Conservation (phyloP, 768 basidiomycete genomes). For the Leccinum variicolor region DNA sequence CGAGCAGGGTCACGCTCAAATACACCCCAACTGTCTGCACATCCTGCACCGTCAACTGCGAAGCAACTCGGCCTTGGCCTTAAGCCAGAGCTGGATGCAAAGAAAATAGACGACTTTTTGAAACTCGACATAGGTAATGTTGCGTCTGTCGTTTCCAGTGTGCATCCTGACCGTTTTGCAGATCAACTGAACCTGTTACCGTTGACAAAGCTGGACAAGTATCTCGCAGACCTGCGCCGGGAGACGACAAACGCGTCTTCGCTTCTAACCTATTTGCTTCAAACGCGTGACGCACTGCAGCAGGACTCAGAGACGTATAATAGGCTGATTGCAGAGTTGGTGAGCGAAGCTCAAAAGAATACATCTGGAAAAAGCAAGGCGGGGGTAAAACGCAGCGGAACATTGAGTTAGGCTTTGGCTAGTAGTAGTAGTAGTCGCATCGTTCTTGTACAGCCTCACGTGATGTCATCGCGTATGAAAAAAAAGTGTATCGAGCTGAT, state of each 20-base stretch:
- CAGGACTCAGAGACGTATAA: constrained; percentile 91
- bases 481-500: constrained; percentile 16
- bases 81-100: constrained; percentile 69
- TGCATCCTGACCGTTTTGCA: constrained; percentile 29
- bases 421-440: not conserved
- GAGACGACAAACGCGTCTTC: constrained; percentile 76
- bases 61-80: constrained; percentile 60
- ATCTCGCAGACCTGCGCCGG: constrained; percentile 61
- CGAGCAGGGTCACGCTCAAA: constrained; percentile 49
- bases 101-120: constrained; percentile 63
- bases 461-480: constrained; percentile 7
- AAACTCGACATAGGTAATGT: constrained; percentile 61
- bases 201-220: constrained; percentile 58
- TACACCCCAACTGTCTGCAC: constrained; percentile 42
- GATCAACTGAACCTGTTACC: constrained; percentile 74
- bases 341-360: constrained; percentile 86
- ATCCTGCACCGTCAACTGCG: constrained; percentile 27
- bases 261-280: constrained; percentile 77
- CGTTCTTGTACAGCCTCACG: constrained; percentile 3
- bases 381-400: constrained; percentile 48
- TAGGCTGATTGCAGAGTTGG: constrained; percentile 84
- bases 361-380: constrained; percentile 60
- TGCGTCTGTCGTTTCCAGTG: not conserved
- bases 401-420: constrained; percentile 30
- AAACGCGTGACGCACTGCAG: constrained; percentile 75